Base-by-base conservation (phyloP, 495 filamentous ascomycete genomes). In the Hypoxylon fuscum region DNA sequence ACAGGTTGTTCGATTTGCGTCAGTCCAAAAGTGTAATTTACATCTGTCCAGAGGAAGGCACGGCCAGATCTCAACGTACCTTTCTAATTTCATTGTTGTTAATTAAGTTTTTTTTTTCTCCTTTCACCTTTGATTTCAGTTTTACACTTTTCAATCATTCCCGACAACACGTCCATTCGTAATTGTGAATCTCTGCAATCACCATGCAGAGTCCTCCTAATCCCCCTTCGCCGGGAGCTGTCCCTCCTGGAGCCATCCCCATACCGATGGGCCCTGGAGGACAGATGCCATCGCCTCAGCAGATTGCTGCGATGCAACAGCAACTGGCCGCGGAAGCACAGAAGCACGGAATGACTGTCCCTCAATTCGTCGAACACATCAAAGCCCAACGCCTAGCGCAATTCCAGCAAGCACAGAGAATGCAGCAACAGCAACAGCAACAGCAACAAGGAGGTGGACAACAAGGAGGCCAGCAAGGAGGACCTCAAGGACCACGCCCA, bases 241-340 rank as follows among this genome's bases (percentile, higher is more conserved):
- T 58, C 47, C 63, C 41, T 15, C 65, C 59, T 20, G 69, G 70
- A 49, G 70, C 60, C 54, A 76, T 77, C 70, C 73, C 67, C 47
- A 73, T 76, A 58, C 81, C 79, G 6, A 57, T 71, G 40, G 62
- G 56, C 34, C 72, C 72, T 37, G 68, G 56, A 31, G 78, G 83
- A 23, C 86, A 86, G 68, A 87, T 87, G 78, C 90, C 90, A n/a
- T 81, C 85, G 18, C 92, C 91, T 56, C 88, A 96, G 77, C 91
- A 96, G 78, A 88, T 97, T 58, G 84, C 83, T 21, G 80, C 80
- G 17, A 93, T 96, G 85, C 91, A 96, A 72, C 85, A 88, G 69
- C 91, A 95, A 76, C 79, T 96, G 61, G 90, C 89, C 42, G 82
- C 82, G 44, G 88, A 92, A 74, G 89, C 89, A 31, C 81, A 88